Conservation (phyloP, 73 alveolate species). For the Loxodes magnus region DNA sequence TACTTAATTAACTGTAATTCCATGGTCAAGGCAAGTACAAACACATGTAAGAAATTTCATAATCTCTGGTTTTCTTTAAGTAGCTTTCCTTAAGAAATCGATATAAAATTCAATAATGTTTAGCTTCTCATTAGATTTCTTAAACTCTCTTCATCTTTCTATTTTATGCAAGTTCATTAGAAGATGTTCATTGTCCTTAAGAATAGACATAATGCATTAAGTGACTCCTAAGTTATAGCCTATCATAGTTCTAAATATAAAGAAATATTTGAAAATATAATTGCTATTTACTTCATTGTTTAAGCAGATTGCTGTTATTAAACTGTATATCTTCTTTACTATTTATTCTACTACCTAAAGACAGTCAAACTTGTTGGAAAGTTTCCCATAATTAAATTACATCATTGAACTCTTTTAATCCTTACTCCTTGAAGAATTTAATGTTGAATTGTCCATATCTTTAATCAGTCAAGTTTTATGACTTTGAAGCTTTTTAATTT, state of each 20-base stretch:
- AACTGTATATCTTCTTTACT: not conserved
- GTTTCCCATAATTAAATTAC: too few relatives aligned
- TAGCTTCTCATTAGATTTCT: too few relatives aligned
- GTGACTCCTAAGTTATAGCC: constrained; percentile 15
- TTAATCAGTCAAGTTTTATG: too few relatives aligned
- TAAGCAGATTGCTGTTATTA: not conserved
- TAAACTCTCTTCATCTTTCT: too few relatives aligned
- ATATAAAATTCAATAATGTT: too few relatives aligned
- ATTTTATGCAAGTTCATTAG: not conserved
- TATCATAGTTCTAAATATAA: not conserved
- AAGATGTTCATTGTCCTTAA: not conserved
- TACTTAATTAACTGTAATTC: constrained; percentile 6
- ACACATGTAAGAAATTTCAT: not conserved
- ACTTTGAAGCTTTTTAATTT: too few relatives aligned
- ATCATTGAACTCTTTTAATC: too few relatives aligned
- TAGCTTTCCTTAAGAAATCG: too few relatives aligned
- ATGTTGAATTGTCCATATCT: too few relatives aligned
- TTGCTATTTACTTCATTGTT: not conserved
- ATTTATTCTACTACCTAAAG: not conserved
- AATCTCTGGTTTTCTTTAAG: constrained; percentile 5
- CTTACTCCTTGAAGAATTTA: too few relatives aligned
- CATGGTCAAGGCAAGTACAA: not conserved
- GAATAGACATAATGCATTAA: not conserved
- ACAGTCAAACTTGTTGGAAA: too few relatives aligned
- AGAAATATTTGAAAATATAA: not conserved